A percentile compares a stretch with the other conserved stretches of the same genome.
Evolutionary conservation across 805 yeast species (phyloP).

Genomic region (Danielia reshetovae): DNA sequence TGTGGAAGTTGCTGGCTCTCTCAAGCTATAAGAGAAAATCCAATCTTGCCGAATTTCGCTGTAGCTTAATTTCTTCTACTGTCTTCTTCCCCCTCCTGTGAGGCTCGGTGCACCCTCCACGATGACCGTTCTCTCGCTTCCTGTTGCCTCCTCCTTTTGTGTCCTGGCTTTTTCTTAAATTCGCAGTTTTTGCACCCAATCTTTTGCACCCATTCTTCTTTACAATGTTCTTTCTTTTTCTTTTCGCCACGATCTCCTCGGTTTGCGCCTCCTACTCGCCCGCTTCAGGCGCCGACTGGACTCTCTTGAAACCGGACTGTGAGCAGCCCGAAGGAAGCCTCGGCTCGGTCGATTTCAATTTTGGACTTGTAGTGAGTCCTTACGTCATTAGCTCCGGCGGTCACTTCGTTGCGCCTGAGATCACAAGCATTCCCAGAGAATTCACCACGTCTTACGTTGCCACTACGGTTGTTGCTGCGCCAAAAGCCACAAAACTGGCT

Average conservation of each 20-base stretch:
- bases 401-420: background rate
- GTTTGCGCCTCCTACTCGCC: slow-evolving; percentile 17
- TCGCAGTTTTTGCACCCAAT: background rate
- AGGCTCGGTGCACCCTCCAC: no score
- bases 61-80: no score
- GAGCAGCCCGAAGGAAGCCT: slow-evolving; percentile 15
- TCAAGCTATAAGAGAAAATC: no score
- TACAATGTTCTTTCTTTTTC: no score
- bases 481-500: slow-evolving; percentile 20
- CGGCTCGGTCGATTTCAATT: slow-evolving; percentile 27
- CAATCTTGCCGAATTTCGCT: no score
- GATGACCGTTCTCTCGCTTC: no score
- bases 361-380: slow-evolving; percentile 34
- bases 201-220: no score
- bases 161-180: background rate
- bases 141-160: background rate
- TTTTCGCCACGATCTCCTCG: no score
- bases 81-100: no score
- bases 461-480: slow-evolving; percentile 16
- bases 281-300: slow-evolving; percentile 34
- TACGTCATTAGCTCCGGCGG: slow-evolving; percentile 12
- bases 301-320: slow-evolving; percentile 23
- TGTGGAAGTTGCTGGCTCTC: no score
- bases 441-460: slow-evolving; percentile 11
- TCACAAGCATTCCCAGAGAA: background rate